Base-by-base conservation (phyloP, 345 rosid genomes). In the Eucalyptus rudis region DNA sequence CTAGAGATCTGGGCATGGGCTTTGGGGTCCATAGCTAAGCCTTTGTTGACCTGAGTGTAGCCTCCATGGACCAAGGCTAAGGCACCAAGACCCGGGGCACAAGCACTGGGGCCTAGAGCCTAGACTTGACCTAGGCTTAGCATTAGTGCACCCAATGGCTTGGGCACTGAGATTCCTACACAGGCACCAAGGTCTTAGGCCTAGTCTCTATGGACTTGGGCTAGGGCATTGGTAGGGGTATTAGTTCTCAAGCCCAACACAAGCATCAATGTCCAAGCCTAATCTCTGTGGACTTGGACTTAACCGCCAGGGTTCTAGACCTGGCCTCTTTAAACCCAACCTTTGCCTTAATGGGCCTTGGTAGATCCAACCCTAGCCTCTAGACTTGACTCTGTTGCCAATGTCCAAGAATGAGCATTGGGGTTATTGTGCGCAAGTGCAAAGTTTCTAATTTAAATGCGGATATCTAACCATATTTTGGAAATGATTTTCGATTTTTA, bases 281-380 rank as follows among this genome's bases (percentile, higher is more conserved):
- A 24, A 56, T 29, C 3, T 24, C 6, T 56, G 1, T 56, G 29
- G 62, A 56, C 29, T 24, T 24, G 62, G 27, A 56, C 59, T 56
- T 1, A 1, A 56, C 59, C 27, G 22, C 12, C 0, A 8, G 2
- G 12, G 27, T 8, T 56, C 29, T 56, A 56, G 62, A 1, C 27
- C 0, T 9, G 1, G 3, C 62, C 62, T 22, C 62, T 56, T 56
- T 56, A 56, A 24, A 56, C 13, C 13, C 1, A 20, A 1, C 62
- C 29, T 22, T 0, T 22, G 0, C 59, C 12, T 20, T 56, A 1
- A 56, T 22, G 62, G 5, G 27, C 12, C 62, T 24, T 0, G 8
- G 12, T 1, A 56, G 5, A 56, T 2, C 29, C 27, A 56, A 24
- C 27, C 62, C 0, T 56, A 0, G 13, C 27, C 62, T 9, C 2